A percentile compares a stretch with the other conserved stretches of the same genome.
Evolutionary conservation across 192 early-diverging fungal genomes (phyloP).

Genomic region (Pilobolus umbonatus): DNA sequence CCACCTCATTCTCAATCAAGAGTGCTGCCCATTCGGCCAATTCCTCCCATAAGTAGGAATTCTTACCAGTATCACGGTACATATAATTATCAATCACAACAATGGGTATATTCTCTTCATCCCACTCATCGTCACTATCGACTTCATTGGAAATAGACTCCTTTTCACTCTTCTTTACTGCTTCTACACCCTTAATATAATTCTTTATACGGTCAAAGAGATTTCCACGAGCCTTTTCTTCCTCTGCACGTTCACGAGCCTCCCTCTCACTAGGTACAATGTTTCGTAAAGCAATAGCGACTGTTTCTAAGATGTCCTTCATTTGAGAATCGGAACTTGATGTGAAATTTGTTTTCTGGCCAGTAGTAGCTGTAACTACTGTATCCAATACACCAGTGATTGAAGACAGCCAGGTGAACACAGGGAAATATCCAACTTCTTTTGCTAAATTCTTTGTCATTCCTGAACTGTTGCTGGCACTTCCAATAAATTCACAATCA

Average conservation of each 20-base stretch:
- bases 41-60: conserved; percentile 60
- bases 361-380: conserved; percentile 82
- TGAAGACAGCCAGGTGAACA: conserved; percentile 76
- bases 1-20: conserved; percentile 77
- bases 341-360: conserved; percentile 80
- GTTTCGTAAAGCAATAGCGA: conserved; percentile 68
- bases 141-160: conserved; percentile 16
- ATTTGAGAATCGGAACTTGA: conserved; percentile 81
- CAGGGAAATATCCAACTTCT: conserved; percentile 89
- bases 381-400: conserved; percentile 76
- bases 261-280: conserved; percentile 33
- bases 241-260: neutral
- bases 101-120: conserved; percentile 69
- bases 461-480: conserved; percentile 66
- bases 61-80: conserved; percentile 60
- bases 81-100: conserved; percentile 87
- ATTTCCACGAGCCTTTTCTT: conserved; percentile 5
- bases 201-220: neutral
- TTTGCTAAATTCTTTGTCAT: conserved; percentile 71
- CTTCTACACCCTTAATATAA: neutral
- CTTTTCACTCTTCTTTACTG: conserved; percentile 5
- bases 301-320: conserved; percentile 76
- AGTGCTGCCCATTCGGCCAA: conserved; percentile 82
- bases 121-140: conserved; percentile 25
- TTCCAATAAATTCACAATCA: conserved; percentile 72